These are phyloP conservation scores for Rhodotorula toruloides DNA, from an alignment of 768 basidiomycete genomes.

Conservation along the genomic window DNA sequence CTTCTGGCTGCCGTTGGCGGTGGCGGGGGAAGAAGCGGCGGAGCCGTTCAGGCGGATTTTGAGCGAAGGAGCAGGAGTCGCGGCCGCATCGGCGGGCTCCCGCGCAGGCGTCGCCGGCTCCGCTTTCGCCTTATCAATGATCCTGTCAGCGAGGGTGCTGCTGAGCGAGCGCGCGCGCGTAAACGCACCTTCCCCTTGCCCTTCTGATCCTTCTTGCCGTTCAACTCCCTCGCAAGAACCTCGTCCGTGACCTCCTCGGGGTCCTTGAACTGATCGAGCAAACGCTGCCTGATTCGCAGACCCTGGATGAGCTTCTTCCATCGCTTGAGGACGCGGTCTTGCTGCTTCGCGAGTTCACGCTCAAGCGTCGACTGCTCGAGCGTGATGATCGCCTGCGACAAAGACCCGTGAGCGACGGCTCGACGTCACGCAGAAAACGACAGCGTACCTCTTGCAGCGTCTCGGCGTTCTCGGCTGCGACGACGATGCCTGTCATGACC, in stretches of 20 bases:
- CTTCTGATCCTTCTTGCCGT: background rate
- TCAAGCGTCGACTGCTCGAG: slow-evolving; percentile 71
- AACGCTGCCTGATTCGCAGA: slow-evolving; percentile 68
- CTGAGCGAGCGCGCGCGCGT: background rate
- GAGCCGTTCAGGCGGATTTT: no score
- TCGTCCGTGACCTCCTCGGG: slow-evolving; percentile 18
- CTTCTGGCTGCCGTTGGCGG: no score
- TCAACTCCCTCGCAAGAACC: background rate
- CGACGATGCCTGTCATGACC: slow-evolving; percentile 75
- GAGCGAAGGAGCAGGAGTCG: no score
- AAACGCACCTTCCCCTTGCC: background rate
- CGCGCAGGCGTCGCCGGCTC: no score
- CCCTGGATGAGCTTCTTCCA: slow-evolving; percentile 87
- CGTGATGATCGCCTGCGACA: slow-evolving; percentile 74
- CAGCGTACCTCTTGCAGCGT: slow-evolving; percentile 63
- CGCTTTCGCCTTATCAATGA: no score
- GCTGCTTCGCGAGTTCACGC: slow-evolving; percentile 66
- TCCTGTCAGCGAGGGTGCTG: no score
- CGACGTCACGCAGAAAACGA: no score
- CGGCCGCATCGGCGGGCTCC: no score
- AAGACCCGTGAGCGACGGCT: background rate
- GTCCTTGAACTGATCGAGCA: slow-evolving; percentile 29
- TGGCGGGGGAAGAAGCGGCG: no score
- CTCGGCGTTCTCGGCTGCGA: slow-evolving; percentile 72
- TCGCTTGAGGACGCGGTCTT: slow-evolving; percentile 74